These are phyloP conservation scores for Nasturtium officinale DNA, from an alignment of 345 rosid species.

Conservation along the genomic window DNA sequence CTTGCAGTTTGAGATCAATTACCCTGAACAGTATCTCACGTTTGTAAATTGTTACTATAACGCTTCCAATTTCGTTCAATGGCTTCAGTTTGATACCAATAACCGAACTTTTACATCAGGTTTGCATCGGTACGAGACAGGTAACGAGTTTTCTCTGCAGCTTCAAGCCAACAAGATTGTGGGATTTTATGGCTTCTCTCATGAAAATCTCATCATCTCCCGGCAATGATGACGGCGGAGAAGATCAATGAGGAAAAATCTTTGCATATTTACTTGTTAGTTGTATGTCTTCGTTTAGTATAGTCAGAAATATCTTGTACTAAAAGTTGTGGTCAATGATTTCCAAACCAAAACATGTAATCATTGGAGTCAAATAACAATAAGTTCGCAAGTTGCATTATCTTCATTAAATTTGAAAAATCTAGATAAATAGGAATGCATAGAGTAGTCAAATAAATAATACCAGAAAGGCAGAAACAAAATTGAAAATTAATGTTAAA, in stretches of 20 bases:
- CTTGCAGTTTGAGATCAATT: background rate
- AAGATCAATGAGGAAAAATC: background rate
- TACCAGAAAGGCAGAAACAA: background rate
- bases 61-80: background rate
- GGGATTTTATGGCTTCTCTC: background rate
- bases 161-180: background rate
- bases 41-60: background rate
- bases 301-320: background rate
- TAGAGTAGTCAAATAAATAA: background rate
- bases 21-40: background rate
- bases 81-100: background rate
- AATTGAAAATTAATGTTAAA: background rate
- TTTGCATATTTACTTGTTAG: background rate
- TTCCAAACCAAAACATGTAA: too few species aligned
- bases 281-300: background rate
- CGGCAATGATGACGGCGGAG: background rate
- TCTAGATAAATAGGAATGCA: background rate
- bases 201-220: background rate
- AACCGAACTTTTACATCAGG: background rate
- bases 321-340: background rate
- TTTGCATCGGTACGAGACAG: background rate
- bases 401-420: background rate
- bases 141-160: background rate
- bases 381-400: background rate
- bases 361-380: constrained; percentile 5